Conservation (phyloP, 345 rosid species). For the Lepidium didymum region DNA sequence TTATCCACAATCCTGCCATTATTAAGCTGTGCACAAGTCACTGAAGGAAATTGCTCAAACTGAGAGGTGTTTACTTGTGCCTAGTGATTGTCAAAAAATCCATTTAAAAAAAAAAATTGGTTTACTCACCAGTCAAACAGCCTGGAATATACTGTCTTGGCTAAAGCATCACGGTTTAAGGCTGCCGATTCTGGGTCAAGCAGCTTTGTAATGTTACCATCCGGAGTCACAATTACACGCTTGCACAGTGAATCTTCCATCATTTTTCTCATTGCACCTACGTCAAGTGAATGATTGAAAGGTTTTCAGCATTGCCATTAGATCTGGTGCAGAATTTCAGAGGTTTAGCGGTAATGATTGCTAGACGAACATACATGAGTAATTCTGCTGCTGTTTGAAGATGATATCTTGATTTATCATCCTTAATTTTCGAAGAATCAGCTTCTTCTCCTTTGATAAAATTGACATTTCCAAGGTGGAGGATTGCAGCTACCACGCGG, state of each 20-base stretch:
- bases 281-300: background rate
- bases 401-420: slow-evolving; percentile 54
- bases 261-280: slow-evolving; percentile 64
- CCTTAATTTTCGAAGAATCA: slow-evolving; percentile 67
- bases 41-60: background rate
- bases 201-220: slow-evolving; percentile 61
- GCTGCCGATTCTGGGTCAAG: slow-evolving; percentile 60
- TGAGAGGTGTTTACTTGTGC: background rate
- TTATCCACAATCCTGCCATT: slow-evolving; percentile 64
- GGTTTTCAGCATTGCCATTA: background rate
- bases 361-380: slow-evolving; percentile 34
- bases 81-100: background rate
- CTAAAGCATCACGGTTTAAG: slow-evolving; percentile 61
- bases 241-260: slow-evolving; percentile 67
- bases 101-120: background rate
- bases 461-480: slow-evolving; percentile 67
- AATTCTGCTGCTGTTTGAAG: slow-evolving; percentile 62
- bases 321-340: background rate
- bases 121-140: slow-evolving; percentile 60
- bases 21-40: slow-evolving; percentile 11
- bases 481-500: slow-evolving; percentile 65
- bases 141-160: slow-evolving; percentile 65
- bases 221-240: slow-evolving; percentile 76
- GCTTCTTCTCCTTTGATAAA: slow-evolving; percentile 61
- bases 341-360: background rate